These are phyloP conservation scores for Tranzscheliella williamsii DNA, from an alignment of 1,284 basidiomycete species.

Conservation along the genomic window DNA sequence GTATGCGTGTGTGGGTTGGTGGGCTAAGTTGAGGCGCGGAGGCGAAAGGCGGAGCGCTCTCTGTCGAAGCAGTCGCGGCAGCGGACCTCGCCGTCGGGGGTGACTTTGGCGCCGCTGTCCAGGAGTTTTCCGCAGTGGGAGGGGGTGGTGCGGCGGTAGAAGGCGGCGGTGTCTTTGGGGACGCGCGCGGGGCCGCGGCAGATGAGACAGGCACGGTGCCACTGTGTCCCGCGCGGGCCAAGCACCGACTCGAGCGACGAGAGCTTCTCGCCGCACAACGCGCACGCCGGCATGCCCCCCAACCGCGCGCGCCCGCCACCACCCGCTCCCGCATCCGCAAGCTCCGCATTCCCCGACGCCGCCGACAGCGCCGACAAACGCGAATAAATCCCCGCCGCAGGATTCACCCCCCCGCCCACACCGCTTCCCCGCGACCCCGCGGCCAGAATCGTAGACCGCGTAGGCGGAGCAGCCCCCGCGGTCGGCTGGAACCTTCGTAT, in stretches of 20 bases:
- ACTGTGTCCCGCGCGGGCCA: constrained; percentile 38
- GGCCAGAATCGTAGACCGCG: constrained; percentile 16
- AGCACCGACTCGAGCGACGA: constrained; percentile 40
- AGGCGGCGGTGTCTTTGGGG: neutral
- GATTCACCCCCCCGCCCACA: constrained; percentile 3
- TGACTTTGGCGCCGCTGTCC: constrained; percentile 47
- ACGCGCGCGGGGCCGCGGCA: constrained; percentile 13
- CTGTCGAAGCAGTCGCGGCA: constrained; percentile 44
- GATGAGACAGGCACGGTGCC: constrained; percentile 43
- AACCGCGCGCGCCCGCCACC: neutral
- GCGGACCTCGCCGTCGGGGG: constrained; percentile 33
- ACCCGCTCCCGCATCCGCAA: neutral
- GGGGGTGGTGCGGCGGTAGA: neutral
- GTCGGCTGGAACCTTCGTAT: constrained; percentile 32
- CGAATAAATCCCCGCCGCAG: constrained; percentile 39
- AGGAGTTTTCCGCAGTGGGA: constrained; percentile 34
- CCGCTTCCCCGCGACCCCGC: neutral
- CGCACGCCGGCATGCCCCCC: constrained; percentile 43
- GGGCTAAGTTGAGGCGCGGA: neutral
- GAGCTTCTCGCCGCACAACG: constrained; percentile 32
- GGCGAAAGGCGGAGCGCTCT: constrained; percentile 10
- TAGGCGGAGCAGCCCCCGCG: constrained; percentile 42
- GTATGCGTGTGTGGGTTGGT: too few species aligned
- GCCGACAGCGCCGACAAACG: constrained; percentile 8
- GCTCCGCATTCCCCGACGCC: neutral